Evolutionary conservation across 164 flowering plant species (phyloP), one percentile per base, ranked within the genome.

Genomic region (Platanus orientalis): DNA sequence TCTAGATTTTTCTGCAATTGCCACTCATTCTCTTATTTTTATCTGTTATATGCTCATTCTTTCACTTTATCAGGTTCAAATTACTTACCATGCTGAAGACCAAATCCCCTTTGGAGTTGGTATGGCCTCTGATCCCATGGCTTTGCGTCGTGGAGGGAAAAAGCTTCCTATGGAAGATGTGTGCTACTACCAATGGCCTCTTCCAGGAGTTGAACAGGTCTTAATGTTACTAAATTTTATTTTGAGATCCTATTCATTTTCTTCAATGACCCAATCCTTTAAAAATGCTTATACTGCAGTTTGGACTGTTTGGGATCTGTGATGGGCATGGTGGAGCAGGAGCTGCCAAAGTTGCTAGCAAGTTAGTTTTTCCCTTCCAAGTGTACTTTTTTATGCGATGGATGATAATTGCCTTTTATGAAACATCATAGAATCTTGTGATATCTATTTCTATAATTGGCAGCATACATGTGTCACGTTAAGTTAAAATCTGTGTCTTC

Each of bases 111-210:
- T 89, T 76, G 83, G 88, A 42, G 76, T 91, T 72, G 99, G 99
- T 45, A 63, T 95, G 68, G 96, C 93, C 61, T 84, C 99, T 53
- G 99, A 91, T 81, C 86, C 99, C 29, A 95, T 95, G 99, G 78
- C 96, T 71, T 44, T 84, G 71, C 96, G 96, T 52, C 85, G 90
- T 66, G 97, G 99, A 67, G 99, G 80, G 60, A 95, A 79, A 74
- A 89, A 84, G 69, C 85, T 91, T 70, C 86, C 92, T 0, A 95
- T 95, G 97, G 99, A 95, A 85, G 99, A 95, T 80, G 89, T 89
- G 19, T 81, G 84, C 82, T 91, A 82, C 73, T 82, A 79, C 72
- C 83, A 77, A 12, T 95, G 99, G 97, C 99, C 99, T 62, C 84
- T 92, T 75, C 84, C 83, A 68, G 96, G 90, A 68, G 63, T 76